Base-by-base conservation (phyloP, 2,329 filamentous ascomycete genomes). In the Davidsoniella neocaledoniae region DNA sequence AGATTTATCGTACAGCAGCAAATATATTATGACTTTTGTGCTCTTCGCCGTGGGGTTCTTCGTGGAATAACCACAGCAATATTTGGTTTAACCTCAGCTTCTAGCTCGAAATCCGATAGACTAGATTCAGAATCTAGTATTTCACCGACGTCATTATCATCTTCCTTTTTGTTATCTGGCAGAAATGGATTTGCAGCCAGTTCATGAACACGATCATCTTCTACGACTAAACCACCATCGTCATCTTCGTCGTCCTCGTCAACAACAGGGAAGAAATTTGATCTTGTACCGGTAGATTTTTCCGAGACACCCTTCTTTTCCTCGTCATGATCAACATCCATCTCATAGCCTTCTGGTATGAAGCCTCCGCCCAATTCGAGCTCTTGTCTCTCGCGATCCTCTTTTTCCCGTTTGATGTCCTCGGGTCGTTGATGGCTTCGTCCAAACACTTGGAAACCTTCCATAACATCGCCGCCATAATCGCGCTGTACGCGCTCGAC, bases 401-500 rank as follows among this genome's bases (percentile, higher is more conserved):
- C 51, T 29, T 43, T 40, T 25, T 53, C 46, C 58, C 57, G 48
- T 36, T 49, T 19, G n/a, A 53, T 16, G 42, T 53, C 51, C 12
- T 49, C 46, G 3, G 43, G 48, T 23, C 51, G 43, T 38, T 19
- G 48, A 33, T 50, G 51, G 19, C 45, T 50, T 21, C 41, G 43
- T 29, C 47, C 48, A 48, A 50, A 53, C 14, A 53, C 51, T 39
- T 47, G 43, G 40, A 53, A 50, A 5, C 51, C 44, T 74, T 40
- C 74, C 76, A 54, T 77, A 68, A 69, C 67, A 3, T 74, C 66
- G 37, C 79, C 72, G 1, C 83, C 84, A 61, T 93, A 93, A 54
- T 94, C 84, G 49, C 79, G 73, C 39, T 72, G 72, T 39, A 93
- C 81, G 45, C 86, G 73, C 61, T 91, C 74, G 17, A 86, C 72